These are phyloP conservation scores for Kodamaea sp. DNA, from an alignment of 1,139 yeast genomes.

Conservation along the genomic window DNA sequence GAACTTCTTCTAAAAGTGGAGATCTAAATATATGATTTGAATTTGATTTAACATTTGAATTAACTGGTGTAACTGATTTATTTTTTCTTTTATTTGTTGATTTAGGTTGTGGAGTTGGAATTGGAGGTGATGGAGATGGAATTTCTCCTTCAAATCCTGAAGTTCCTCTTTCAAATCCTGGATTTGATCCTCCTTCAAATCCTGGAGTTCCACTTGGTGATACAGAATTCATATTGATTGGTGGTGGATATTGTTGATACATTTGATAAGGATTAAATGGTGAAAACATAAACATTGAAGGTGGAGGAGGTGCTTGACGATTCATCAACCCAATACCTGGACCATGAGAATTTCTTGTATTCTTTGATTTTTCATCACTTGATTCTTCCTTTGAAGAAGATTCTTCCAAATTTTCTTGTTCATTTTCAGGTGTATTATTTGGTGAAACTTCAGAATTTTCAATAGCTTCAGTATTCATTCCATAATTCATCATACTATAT, in stretches of 20 bases:
- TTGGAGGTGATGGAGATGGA: conserved; percentile 1
- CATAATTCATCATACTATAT: conserved; percentile 29
- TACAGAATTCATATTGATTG: conserved; percentile 10
- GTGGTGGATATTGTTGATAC: conserved; percentile 35
- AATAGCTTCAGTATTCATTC: not conserved
- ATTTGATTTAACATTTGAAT: conserved; percentile 3
- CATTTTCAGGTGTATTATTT: conserved; percentile 1
- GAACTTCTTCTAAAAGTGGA: conserved; percentile 82
- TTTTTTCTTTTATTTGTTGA: conserved; percentile 4
- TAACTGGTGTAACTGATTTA: not conserved
- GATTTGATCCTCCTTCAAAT: too few species aligned
- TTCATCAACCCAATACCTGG: conserved; percentile 45
- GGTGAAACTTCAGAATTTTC: conserved; percentile 5
- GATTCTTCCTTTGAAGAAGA: conserved; percentile 4
- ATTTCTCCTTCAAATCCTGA: too few species aligned
- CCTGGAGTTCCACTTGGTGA: conserved; percentile 13
- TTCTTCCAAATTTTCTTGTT: not conserved
- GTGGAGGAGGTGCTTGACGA: conserved; percentile 25
- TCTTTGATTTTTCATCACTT: conserved; percentile 8
- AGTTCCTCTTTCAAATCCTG: too few species aligned
- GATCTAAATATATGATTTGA: conserved; percentile 58
- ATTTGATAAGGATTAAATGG: conserved; percentile 49
- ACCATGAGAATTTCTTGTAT: conserved; percentile 15
- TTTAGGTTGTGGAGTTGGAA: conserved; percentile 4
- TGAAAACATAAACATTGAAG: conserved; percentile 45